Conservation (phyloP, 139 green algal species). For the Coelastrella sp. region DNA sequence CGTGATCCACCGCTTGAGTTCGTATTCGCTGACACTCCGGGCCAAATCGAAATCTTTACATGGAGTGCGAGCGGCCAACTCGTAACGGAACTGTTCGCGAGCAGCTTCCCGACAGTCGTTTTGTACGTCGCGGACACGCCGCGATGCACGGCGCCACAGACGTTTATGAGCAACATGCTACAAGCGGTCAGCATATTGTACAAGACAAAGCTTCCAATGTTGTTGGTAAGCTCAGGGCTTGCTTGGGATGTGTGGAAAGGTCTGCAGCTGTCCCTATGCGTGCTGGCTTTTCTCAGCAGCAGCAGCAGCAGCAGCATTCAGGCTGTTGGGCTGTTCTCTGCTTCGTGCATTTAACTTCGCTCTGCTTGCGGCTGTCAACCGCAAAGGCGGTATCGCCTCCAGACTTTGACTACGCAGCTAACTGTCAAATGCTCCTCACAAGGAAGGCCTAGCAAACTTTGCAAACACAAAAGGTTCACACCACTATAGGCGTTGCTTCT, state of each 20-base stretch:
- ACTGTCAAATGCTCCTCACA: no score
- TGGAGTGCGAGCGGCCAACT: slow-evolving; percentile 85
- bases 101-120: slow-evolving; percentile 90
- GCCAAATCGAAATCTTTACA: slow-evolving; percentile 99
- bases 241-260: no score
- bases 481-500: no score
- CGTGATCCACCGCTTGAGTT: slow-evolving; percentile 84
- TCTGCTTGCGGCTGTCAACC: no score
- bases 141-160: slow-evolving; percentile 82
- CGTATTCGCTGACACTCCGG: slow-evolving; percentile 96
- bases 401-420: no score
- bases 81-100: slow-evolving; percentile 90
- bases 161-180: slow-evolving; percentile 99
- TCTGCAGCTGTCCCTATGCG: neutral
- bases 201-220: slow-evolving; percentile 95
- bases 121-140: slow-evolving; percentile 96
- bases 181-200: slow-evolving; percentile 96
- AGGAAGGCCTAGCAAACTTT: no score
- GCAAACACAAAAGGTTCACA: no score
- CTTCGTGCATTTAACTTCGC: no score
- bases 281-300: no score
- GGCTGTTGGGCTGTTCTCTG: no score
- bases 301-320: no score
- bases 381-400: no score
- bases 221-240: slow-evolving; percentile 80